Conservation (phyloP, 345 rosid species). For the Dimocarpus longan region DNA sequence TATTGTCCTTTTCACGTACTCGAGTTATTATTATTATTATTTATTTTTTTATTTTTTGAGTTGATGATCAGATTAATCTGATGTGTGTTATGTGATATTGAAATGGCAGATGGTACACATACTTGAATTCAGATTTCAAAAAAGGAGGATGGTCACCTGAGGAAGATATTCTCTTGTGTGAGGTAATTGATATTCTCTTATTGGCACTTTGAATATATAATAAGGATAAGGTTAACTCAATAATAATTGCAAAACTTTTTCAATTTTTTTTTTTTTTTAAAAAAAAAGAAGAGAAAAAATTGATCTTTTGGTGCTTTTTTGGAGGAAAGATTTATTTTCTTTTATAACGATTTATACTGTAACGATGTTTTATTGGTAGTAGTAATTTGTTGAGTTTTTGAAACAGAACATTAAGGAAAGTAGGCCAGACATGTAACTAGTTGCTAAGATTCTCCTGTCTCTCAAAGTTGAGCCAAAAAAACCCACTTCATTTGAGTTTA, state of each 20-base stretch:
- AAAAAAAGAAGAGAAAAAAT: neutral
- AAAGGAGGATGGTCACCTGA: slow-evolving; percentile 99
- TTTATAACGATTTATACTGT: neutral
- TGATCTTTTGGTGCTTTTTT: neutral
- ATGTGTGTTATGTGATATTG: slow-evolving; percentile 19
- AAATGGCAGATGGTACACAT: slow-evolving; percentile 87
- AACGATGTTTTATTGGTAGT: slow-evolving; percentile 12
- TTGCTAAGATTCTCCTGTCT: slow-evolving; percentile 22
- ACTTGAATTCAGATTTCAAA: slow-evolving; percentile 93
- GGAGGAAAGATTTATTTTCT: slow-evolving; percentile 10
- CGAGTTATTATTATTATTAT: neutral
- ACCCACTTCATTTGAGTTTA: slow-evolving; percentile 13
- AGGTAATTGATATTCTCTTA: slow-evolving; percentile 48
- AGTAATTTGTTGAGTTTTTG: slow-evolving; percentile 14
- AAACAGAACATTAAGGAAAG: slow-evolving; percentile 22
- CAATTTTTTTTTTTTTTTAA: no score
- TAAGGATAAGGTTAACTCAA: slow-evolving; percentile 6
- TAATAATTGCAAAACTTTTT: neutral
- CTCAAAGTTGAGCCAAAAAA: slow-evolving; percentile 20
- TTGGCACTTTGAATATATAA: slow-evolving; percentile 8
- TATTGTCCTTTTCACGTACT: slow-evolving; percentile 3
- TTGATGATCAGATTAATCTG: slow-evolving; percentile 15
- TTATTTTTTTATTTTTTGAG: neutral
- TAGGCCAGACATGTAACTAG: slow-evolving; percentile 33
- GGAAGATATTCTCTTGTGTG: slow-evolving; percentile 92